Conservation (phyloP, 345 rosid species). For the Eutrema heterophyllum region DNA sequence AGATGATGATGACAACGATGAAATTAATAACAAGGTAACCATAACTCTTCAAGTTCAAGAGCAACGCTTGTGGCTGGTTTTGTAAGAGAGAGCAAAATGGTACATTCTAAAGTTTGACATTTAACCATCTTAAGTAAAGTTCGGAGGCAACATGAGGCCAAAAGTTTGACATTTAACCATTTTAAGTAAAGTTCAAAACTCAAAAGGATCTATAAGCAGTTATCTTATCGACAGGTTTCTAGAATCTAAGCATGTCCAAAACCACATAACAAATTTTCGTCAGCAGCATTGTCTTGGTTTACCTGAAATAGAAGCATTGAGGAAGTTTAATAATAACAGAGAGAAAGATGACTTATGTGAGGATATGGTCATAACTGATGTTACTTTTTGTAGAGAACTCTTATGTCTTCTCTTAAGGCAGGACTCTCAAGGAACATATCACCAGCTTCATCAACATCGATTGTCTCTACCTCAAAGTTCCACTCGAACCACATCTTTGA, state of each 20-base stretch:
- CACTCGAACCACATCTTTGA: slow-evolving; percentile 97
- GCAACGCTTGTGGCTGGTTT: too few relatives aligned
- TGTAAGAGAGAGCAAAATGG: too few relatives aligned
- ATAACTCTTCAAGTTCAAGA: too few relatives aligned
- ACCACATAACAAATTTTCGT: slow-evolving; percentile 15
- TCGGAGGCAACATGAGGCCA: background rate
- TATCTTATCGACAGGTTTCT: slow-evolving; percentile 9
- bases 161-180: background rate
- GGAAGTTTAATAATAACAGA: background rate
- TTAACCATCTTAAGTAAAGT: too few relatives aligned
- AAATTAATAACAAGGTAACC: too few relatives aligned
- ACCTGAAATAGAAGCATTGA: slow-evolving; percentile 2
- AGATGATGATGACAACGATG: too few relatives aligned
- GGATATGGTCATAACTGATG: background rate
- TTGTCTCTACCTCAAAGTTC: slow-evolving; percentile 61
- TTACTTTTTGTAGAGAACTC: slow-evolving; percentile 66
- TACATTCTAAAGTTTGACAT: too few relatives aligned
- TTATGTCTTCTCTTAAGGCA: slow-evolving; percentile 51
- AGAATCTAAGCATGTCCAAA: slow-evolving; percentile 21
- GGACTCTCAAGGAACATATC: slow-evolving; percentile 66
- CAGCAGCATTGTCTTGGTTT: background rate
- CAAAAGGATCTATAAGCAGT: slow-evolving; percentile 4
- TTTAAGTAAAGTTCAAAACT: too few relatives aligned
- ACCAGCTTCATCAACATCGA: slow-evolving; percentile 51
- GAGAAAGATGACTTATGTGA: background rate